Evolutionary conservation across 345 rosid genomes (phyloP).

Genomic region (Corchorus capsularis): DNA sequence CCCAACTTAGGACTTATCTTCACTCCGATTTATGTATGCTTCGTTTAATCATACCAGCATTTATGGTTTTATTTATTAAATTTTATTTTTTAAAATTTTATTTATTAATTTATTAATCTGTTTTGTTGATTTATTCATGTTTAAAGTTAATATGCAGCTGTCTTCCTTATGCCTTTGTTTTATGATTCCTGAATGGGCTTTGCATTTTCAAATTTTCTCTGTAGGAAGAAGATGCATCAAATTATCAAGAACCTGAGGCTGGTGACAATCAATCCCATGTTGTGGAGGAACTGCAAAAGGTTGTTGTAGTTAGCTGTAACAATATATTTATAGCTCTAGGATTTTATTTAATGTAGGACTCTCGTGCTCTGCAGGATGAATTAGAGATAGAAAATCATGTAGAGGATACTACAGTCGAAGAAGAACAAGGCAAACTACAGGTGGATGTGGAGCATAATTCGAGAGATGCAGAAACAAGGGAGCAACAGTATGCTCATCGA

Average conservation of each 20-base stretch:
- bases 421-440: conserved; percentile 43
- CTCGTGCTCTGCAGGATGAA: conserved; percentile 47
- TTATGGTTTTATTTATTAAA: too few species aligned
- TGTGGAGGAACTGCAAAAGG: conserved; percentile 52
- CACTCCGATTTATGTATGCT: background rate
- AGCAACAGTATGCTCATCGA: conserved; percentile 56
- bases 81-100: too few species aligned
- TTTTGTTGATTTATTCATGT: background rate
- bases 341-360: conserved; percentile 6
- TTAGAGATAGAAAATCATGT: conserved; percentile 39
- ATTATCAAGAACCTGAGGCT: conserved; percentile 43
- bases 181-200: background rate
- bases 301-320: conserved; percentile 22
- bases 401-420: conserved; percentile 45
- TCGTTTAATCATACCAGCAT: background rate
- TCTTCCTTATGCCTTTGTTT: background rate
- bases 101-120: too few species aligned
- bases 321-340: too few species aligned
- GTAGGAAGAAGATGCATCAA: conserved; percentile 50
- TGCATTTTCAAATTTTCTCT: background rate
- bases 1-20: background rate
- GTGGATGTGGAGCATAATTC: conserved; percentile 38
- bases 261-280: conserved; percentile 34
- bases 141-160: background rate
- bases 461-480: conserved; percentile 56